These are phyloP conservation scores for Ustulina deusta DNA, from an alignment of 2,329 filamentous ascomycete species.

Conservation along the genomic window DNA sequence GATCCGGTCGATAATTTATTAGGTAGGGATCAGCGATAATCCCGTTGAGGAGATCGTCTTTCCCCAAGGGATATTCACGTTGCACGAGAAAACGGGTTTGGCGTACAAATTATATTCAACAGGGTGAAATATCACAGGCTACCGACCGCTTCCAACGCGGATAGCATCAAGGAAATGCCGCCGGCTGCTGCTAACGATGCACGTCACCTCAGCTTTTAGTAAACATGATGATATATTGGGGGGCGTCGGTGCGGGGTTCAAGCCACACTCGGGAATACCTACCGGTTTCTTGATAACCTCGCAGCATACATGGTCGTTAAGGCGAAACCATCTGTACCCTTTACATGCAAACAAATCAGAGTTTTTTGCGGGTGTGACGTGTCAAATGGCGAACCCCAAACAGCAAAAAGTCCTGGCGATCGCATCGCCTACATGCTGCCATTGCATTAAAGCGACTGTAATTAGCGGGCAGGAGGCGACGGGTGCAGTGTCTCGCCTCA, in stretches of 20 bases:
- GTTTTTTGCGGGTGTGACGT: slow-evolving; percentile 6
- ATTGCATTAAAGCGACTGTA: slow-evolving; percentile 16
- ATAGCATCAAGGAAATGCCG: slow-evolving; percentile 7
- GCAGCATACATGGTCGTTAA: slow-evolving; percentile 9
- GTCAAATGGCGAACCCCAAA: slow-evolving; percentile 13
- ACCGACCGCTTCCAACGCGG: not conserved
- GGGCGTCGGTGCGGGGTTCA: slow-evolving; percentile 2
- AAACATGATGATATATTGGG: not conserved
- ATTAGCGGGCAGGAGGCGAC: not conserved
- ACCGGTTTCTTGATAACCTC: slow-evolving; percentile 18
- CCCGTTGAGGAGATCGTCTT: not conserved
- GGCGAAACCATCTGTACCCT: slow-evolving; percentile 4
- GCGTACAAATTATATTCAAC: slow-evolving; percentile 4
- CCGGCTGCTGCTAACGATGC: not conserved
- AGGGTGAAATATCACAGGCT: not conserved
- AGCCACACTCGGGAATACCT: slow-evolving; percentile 11
- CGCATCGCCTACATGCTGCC: slow-evolving; percentile 11
- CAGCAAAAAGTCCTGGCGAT: slow-evolving; percentile 16
- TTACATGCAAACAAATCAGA: slow-evolving; percentile 18
- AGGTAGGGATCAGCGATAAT: slow-evolving; percentile 1
- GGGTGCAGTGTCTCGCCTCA: slow-evolving; percentile 3
- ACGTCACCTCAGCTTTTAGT: slow-evolving; percentile 1
- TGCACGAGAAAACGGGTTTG: slow-evolving; percentile 5
- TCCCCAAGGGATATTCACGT: not conserved
- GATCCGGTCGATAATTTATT: not conserved